Evolutionary conservation across 202 grass and related monocot genomes (phyloP), one percentile per base, ranked within the genome.

Genomic region (Saccharum hybrid): DNA sequence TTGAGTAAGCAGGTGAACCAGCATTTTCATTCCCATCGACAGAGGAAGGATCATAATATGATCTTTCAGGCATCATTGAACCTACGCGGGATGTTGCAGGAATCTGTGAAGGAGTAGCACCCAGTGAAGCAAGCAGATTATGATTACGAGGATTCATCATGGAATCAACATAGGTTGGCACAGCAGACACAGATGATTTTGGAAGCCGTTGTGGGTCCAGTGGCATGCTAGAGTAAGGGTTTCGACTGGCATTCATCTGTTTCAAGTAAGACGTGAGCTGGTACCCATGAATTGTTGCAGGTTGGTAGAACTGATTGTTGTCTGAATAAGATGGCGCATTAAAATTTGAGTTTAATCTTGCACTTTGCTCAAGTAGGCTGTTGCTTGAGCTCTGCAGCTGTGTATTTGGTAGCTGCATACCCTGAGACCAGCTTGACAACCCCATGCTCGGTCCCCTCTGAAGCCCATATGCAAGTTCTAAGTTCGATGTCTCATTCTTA

Each of bases 251-350:
- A 89, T 91, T 89, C 40, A 96, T 75, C 66, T 81, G 88, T 90
- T 91, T 99, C 39, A 99, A 84, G 78, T 90, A 92, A 28, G 93
- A 94, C 8, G 91, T 66, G 6, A 92, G 83, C 80, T 99, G 91
- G 77, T 96, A 99, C 28, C 93, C 97, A 77, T 99, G 97, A 84
- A 99, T 89, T 37, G 97, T 99, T 5, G 90, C 91, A 41, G 97
- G 93, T 68, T 99, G 97, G 82, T 96, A 96, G 79, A 90, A 93
- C 77, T 91, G 91, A 72, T 66, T 90, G 68, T 90, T 88, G 69
- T 93, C 83, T n/a, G 84, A 91, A 75, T 89, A 92, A 36, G 87
- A 74, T 65, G 86, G 82, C 19, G 76, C 18, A 83, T 76, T 81
- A 68, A 85, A 91, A 84, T 92, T 96, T 40, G 90, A 91, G 86